Conservation (phyloP, 805 yeast species). For the Candida chauliodis region DNA sequence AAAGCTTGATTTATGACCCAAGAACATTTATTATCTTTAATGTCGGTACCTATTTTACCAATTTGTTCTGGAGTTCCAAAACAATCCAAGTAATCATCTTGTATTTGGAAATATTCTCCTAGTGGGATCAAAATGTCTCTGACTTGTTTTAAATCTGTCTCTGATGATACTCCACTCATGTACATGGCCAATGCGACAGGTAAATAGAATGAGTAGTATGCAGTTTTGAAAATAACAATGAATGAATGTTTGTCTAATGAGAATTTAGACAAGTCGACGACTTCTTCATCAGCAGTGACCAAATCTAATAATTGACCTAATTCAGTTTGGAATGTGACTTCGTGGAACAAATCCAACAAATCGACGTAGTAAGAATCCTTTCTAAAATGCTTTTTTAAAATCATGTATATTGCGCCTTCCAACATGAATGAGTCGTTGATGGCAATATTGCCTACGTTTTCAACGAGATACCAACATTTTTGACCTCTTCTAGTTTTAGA, state of each 20-base stretch:
- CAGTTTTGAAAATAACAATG: slow-evolving; percentile 95
- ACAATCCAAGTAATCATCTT: slow-evolving; percentile 95
- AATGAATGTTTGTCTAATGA: slow-evolving; percentile 87
- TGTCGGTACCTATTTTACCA: slow-evolving; percentile 98
- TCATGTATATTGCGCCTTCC: slow-evolving; percentile 87
- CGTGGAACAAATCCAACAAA: slow-evolving; percentile 90
- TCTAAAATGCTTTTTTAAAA: slow-evolving; percentile 86
- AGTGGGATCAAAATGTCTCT: slow-evolving; percentile 83
- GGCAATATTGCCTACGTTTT: slow-evolving; percentile 85
- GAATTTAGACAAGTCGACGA: slow-evolving; percentile 83
- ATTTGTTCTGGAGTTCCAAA: slow-evolving; percentile 96
- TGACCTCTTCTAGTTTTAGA: slow-evolving; percentile 97
- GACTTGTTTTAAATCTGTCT: slow-evolving; percentile 80
- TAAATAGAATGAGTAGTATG: slow-evolving; percentile 93
- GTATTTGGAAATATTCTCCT: slow-evolving; percentile 98
- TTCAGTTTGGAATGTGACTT: slow-evolving; percentile 96
- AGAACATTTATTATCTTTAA: slow-evolving; percentile 96
- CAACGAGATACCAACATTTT: slow-evolving; percentile 91
- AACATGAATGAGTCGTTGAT: slow-evolving; percentile 96
- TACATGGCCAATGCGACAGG: slow-evolving; percentile 97
- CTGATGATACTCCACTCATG: slow-evolving; percentile 75
- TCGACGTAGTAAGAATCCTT: slow-evolving; percentile 81
- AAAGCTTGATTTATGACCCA: slow-evolving; percentile 96
- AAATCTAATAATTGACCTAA: slow-evolving; percentile 93
- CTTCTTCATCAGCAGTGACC: slow-evolving; percentile 95